A percentile compares a stretch with the other conserved stretches of the same genome.
These are phyloP conservation scores for Suillus spraguei DNA, from an alignment of 768 basidiomycete species.

Conservation along the genomic window DNA sequence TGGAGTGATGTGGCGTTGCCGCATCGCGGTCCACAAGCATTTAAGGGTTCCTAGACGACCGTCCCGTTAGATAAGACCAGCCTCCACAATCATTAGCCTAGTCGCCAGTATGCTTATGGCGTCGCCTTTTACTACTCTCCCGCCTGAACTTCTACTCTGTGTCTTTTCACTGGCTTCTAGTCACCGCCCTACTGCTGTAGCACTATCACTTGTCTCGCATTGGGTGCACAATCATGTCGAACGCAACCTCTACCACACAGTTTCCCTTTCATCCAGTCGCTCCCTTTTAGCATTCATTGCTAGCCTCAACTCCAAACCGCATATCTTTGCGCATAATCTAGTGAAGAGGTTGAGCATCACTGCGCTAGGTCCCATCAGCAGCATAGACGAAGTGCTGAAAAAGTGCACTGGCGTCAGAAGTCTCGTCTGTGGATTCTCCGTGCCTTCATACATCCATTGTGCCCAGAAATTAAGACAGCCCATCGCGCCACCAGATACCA, in stretches of 20 bases:
- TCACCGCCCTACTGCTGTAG: conserved; percentile 30
- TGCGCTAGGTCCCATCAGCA: conserved; percentile 35
- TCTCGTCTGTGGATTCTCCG: conserved; percentile 39
- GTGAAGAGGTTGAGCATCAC: conserved; percentile 40
- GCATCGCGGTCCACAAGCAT: background rate
- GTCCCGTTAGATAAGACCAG: background rate
- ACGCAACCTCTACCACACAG: conserved; percentile 40
- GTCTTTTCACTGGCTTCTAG: conserved; percentile 40
- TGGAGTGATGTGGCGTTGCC: background rate
- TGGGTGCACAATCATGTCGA: conserved; percentile 35
- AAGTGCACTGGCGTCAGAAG: conserved; percentile 34
- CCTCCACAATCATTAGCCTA: background rate
- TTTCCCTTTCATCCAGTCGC: conserved; percentile 35
- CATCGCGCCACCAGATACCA: conserved; percentile 3
- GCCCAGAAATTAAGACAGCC: background rate
- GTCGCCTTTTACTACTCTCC: conserved; percentile 24
- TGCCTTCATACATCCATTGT: conserved; percentile 27
- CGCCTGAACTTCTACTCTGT: conserved; percentile 37
- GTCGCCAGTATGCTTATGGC: conserved; percentile 4
- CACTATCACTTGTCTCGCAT: conserved; percentile 39
- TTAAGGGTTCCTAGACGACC: background rate
- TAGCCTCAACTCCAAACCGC: conserved; percentile 26
- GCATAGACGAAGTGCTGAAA: conserved; percentile 33
- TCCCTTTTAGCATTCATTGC: conserved; percentile 34
- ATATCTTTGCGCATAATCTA: conserved; percentile 21